A percentile compares a stretch with the other conserved stretches of the same genome.
phyloP scores from a whole-genome alignment of 176 grass and related monocot species.

The Chrysopogon serrulatus region DNA sequence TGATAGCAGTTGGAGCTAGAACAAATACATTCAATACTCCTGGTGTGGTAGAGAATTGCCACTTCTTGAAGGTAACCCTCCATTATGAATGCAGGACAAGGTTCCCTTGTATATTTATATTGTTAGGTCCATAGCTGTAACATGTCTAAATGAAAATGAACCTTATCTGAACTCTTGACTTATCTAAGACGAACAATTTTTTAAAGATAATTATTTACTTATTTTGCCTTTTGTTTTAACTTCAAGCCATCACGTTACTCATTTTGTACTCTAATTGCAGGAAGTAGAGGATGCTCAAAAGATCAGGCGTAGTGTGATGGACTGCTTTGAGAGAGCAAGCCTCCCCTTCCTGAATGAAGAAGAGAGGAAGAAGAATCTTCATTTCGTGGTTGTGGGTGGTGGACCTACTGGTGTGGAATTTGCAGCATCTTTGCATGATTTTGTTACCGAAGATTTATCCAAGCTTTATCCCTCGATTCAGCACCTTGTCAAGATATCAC shows the following conservation, averaged over 20 bases:
- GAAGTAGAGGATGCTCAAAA: conserved; percentile 95
- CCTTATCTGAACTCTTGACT: neutral
- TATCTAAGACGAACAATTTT: neutral
- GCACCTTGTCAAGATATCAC: conserved; percentile 85
- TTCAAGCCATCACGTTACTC: neutral
- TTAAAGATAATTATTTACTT: neutral
- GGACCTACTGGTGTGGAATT: conserved; percentile 98
- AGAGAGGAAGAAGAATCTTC: conserved; percentile 85
- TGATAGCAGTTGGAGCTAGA: conserved; percentile 76
- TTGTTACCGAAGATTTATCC: conserved; percentile 84
- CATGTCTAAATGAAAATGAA: neutral
- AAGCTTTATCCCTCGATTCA: conserved; percentile 77
- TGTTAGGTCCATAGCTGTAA: neutral
- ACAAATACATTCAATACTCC: conserved; percentile 92
- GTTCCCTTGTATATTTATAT: neutral
- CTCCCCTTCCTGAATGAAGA: conserved; percentile 76
- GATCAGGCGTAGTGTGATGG: conserved; percentile 80
- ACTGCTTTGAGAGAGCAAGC: conserved; percentile 88
- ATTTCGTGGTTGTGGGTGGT: conserved; percentile 94
- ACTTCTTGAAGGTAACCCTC: conserved; percentile 83
- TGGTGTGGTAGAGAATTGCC: conserved; percentile 81
- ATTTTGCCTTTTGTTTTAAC: neutral
- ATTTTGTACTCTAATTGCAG: conserved; percentile 39
- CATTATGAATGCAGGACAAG: neutral
- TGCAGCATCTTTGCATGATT: conserved; percentile 87